A percentile compares a stretch with the other conserved stretches of the same genome.
Conservation (phyloP, 2,329 filamentous ascomycete genomes). For the Fusarium sp. region DNA sequence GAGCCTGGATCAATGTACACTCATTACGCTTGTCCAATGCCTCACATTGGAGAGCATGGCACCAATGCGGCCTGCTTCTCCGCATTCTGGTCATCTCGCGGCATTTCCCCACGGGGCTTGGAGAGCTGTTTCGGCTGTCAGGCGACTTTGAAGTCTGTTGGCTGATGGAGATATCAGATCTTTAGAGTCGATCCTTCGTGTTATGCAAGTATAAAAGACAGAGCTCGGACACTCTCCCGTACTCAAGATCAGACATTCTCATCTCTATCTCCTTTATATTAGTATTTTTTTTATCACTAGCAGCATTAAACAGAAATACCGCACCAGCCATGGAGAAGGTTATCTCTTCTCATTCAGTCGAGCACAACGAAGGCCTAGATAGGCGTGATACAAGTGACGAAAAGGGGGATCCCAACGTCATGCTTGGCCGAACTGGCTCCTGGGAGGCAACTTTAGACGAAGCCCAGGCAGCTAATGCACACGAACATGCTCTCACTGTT, state of each 20-base stretch:
- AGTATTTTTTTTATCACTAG: background rate
- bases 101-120: background rate
- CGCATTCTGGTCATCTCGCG: background rate
- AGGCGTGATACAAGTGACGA: background rate
- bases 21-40: background rate
- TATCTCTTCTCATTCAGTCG: background rate
- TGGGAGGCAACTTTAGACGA: background rate
- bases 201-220: background rate
- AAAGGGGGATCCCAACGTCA: rapidly evolving
- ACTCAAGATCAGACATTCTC: background rate
- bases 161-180: rapidly evolving
- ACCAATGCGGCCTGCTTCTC: background rate
- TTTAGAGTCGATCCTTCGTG: rapidly evolving
- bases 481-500: background rate
- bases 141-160: background rate
- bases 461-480: background rate
- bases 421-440: rapidly evolving
- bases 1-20: background rate
- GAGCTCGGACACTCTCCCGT: background rate
- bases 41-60: background rate
- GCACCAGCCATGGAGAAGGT: background rate
- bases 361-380: background rate
- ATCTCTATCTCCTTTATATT: background rate
- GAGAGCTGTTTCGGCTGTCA: background rate
- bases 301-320: rapidly evolving